Evolutionary conservation across 1,139 yeast species (phyloP), one percentile per base, ranked within the genome.

Genomic region (Yamadazyma songkhlaensis): DNA sequence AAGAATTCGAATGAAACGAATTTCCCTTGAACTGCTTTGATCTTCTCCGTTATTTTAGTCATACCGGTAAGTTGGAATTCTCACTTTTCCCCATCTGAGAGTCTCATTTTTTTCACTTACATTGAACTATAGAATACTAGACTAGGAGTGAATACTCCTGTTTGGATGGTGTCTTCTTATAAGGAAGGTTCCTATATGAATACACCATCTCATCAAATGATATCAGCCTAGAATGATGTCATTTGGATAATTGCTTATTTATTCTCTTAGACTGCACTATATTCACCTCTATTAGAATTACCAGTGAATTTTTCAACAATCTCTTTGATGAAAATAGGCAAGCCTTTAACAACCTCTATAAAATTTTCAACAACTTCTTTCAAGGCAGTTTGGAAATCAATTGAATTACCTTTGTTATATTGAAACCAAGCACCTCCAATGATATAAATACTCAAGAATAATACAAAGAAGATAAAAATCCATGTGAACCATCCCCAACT

Each of bases 1-100:
- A 94, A 92, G 60, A 92, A 92, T 67, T 92, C 99, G 55, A 89
- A 77, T 4, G 97, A 90, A 49, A 88, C 78, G 57, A 82, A 86
- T 51, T 70, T 82, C 52, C 71, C 79, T 40, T 60, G 60, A 42
- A 82, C 63, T 4, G 65, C 55, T 23, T 61, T 57, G 40, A 86
- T 72, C 54, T 77, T 73, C 38, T 84, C 87, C 25, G 50, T 47
- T 34, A 48, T 40, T 13, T 76, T 75, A 15, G 48, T 28, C 51
- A 46, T 46, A 9, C n/a, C 32, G 20, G 25, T 11, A 14, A 21
- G 20, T 7, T 6, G 10, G 25, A 17, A 15, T 29, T 29, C 24
- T 29, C 31, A 20, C 9, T 12, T 10, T 20, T 15, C 13, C 13
- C 21, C 23, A 17, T 8, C 20, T 20, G 8, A 17, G 20, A 17